Evolutionary conservation across 2,329 filamentous ascomycete species (phyloP).

Genomic region (Sclerotinia trifoliorum): DNA sequence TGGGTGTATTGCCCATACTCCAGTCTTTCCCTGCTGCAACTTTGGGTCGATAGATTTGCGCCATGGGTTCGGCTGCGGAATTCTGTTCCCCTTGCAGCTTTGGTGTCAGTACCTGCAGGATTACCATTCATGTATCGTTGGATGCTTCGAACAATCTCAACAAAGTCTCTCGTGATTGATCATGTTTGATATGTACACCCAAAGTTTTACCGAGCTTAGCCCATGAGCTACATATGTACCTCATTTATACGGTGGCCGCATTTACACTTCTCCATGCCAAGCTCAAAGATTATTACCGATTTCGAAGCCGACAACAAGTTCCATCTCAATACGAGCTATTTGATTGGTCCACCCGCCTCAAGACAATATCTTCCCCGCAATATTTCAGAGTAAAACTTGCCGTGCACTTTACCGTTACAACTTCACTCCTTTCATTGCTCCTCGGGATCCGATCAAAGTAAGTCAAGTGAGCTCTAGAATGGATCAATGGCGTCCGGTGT

Average conservation of each 20-base stretch:
- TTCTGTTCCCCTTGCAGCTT: no score
- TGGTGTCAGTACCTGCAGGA: no score
- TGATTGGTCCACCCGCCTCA: conserved; percentile 7
- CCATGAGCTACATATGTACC: not conserved
- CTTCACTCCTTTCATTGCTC: not conserved
- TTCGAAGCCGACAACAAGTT: conserved; percentile 22
- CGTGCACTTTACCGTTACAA: conserved; percentile 13
- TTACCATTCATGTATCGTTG: not conserved
- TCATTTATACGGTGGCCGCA: not conserved
- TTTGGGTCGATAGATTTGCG: not conserved
- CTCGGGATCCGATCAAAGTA: conserved; percentile 14
- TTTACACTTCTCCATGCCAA: not conserved
- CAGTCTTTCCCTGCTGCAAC: not conserved
- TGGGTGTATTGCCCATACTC: not conserved
- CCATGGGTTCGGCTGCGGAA: not conserved
- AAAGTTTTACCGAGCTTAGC: conserved; percentile 13
- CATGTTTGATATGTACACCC: not conserved
- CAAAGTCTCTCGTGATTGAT: no score
- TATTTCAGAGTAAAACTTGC: conserved; percentile 18
- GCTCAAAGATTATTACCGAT: conserved; percentile 23
- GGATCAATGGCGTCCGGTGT: not conserved
- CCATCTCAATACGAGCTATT: not conserved
- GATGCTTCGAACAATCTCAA: no score
- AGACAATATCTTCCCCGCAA: conserved; percentile 6
- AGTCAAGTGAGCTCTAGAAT: not conserved